Evolutionary conservation across 768 basidiomycete species (phyloP).

Genomic region (Psilocybe subaeruginosa): DNA sequence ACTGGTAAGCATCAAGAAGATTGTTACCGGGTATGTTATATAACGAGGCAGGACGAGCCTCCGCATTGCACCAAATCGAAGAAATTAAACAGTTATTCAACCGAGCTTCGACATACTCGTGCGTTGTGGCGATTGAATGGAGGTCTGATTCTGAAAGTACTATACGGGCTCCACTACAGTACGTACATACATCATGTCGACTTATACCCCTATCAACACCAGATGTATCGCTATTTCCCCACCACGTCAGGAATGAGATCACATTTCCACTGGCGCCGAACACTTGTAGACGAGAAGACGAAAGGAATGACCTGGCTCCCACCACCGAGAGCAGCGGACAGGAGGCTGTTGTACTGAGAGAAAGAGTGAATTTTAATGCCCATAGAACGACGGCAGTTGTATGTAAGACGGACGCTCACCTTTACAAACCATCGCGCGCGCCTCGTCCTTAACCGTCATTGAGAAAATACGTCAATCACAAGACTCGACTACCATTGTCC

Average conservation of each 20-base stretch:
- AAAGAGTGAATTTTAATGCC: conserved; percentile 30
- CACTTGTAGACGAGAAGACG: conserved; percentile 62
- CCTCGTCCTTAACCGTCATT: conserved; percentile 57
- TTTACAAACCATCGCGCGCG: conserved; percentile 66
- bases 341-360: conserved; percentile 52
- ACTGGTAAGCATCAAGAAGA: too few relatives aligned
- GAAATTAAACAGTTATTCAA: neutral
- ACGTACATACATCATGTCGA: too few relatives aligned
- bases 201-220: too few relatives aligned
- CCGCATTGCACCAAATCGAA: neutral
- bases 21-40: too few relatives aligned
- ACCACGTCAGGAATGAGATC: too few relatives aligned
- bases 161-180: conserved; percentile 24
- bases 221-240: too few relatives aligned
- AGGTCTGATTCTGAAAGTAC: too few relatives aligned
- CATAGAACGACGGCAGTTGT: neutral
- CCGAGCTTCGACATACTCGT: too few relatives aligned
- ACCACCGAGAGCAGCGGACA: conserved; percentile 68
- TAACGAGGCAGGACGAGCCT: neutral
- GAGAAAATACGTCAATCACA: conserved; percentile 58
- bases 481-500: conserved; percentile 59
- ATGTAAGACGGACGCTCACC: conserved; percentile 19
- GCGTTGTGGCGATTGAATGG: too few relatives aligned
- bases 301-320: conserved; percentile 67
- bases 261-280: conserved; percentile 55